Base-by-base conservation (phyloP, 495 filamentous ascomycete species). In the Podospora pseudopauciseta region DNA sequence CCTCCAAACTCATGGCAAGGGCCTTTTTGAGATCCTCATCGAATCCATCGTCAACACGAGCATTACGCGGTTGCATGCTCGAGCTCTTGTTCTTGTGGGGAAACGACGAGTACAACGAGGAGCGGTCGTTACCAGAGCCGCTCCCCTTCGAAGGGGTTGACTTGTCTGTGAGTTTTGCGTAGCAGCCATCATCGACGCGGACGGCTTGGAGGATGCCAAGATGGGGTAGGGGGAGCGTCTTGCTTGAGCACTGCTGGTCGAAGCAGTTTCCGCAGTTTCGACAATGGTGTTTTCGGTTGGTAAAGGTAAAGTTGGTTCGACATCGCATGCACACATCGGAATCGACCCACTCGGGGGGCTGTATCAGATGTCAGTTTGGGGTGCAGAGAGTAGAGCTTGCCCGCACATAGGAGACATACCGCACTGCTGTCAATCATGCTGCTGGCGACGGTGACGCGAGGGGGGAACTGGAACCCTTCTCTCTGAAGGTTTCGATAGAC, bases 281-380 rank as follows among this genome's bases (percentile, higher is more conserved):
- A 73, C 95, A 99, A 77, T 99, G 95, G 73, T 99, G 95, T 72
- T 97, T 99, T 73, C 95, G 88, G 76, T 99, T 99, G 67, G 93
- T 98, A 75, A 98, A 98, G 44, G 92, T 97, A 74, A 99, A 99
- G 5, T 93, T 77, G 26, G 94, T 97, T 67, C 95, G 88, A 73
- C 95, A 99, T 76, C 95, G 88, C 95, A 99, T 97, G 74, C 95
- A 99, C 27, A 99, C 95, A 72, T 99, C 95, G 1, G 94, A 97
- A 78, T 99, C 96, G 34, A 89, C 89, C 95, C 95, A 99, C 77
- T 98, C 95, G 4, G 95, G 95, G 3, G 95, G 95, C 94, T 97
- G 70, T 32, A 53, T 30, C 58, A 64, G 26, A 60, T 63, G 20
- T 23, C 23, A 34, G 3, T 30, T 49, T 66, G 56, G 32, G 7